phyloP scores from a whole-genome alignment of 106 monocot genomes.

The Dendrobium chrysotoxum region DNA sequence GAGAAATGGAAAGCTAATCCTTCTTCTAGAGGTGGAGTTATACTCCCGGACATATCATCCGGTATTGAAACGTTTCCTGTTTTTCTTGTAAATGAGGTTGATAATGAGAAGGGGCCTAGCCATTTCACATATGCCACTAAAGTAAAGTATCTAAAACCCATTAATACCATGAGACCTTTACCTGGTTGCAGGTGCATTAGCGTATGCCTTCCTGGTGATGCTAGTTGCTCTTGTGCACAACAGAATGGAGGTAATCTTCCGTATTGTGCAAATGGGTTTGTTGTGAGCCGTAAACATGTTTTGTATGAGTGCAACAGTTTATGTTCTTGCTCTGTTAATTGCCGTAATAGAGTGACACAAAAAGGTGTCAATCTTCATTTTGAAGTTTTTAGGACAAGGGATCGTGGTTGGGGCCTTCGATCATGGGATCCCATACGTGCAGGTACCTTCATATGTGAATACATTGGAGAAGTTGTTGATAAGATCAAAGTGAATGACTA shows the following conservation, averaged over 20 bases:
- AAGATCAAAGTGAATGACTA: slow-evolving; percentile 24
- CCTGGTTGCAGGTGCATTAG: slow-evolving; percentile 43
- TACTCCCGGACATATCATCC: slow-evolving; percentile 48
- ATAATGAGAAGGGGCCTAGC: slow-evolving; percentile 38
- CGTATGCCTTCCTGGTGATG: slow-evolving; percentile 53
- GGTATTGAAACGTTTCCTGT: slow-evolving; percentile 55
- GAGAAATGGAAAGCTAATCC: slow-evolving; percentile 59
- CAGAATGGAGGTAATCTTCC: slow-evolving; percentile 60
- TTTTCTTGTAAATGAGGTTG: slow-evolving; percentile 71
- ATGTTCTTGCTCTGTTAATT: slow-evolving; percentile 47
- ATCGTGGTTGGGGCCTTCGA: slow-evolving; percentile 71
- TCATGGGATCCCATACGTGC: slow-evolving; percentile 71
- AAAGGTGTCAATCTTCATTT: slow-evolving; percentile 49
- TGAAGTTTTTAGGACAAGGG: slow-evolving; percentile 71
- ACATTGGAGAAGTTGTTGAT: slow-evolving; percentile 55
- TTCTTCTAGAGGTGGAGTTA: slow-evolving; percentile 35
- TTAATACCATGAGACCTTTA: slow-evolving; percentile 18
- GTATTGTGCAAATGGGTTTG: slow-evolving; percentile 48
- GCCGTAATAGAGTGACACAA: slow-evolving; percentile 57
- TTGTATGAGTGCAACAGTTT: slow-evolving; percentile 58
- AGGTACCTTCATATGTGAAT: slow-evolving; percentile 71
- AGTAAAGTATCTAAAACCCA: slow-evolving; percentile 18
- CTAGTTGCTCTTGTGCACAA: slow-evolving; percentile 41
- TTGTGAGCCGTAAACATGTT: slow-evolving; percentile 53
- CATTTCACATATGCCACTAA: slow-evolving; percentile 47